Evolutionary conservation across 192 early-diverging fungal genomes (phyloP), one percentile per base, ranked within the genome.

Genomic region (Umbelopsis ramanniana): DNA sequence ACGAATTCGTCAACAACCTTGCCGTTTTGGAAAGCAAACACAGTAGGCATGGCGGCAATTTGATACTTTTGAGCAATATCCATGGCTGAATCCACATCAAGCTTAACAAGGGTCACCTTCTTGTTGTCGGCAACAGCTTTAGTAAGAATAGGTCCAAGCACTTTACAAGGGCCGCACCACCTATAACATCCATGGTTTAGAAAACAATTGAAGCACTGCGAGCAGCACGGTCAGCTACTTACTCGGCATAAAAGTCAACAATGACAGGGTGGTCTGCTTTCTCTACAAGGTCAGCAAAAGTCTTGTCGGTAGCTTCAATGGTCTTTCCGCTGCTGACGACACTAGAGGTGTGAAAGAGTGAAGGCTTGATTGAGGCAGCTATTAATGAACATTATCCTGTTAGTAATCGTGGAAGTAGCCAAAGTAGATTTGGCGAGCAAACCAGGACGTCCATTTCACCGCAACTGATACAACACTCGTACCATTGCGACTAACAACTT

Each of bases 111-210:
- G 10, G 89, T 86, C 0, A 91, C 87, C 46, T 87, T 85, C n/a
- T 85, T 87, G 48, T 91, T 82, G 21, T 81, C 82, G 14, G 79
- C 74, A 19, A 95, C 92, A 7, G 84, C 83, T 47, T 89, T 86
- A 9, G 85, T 76, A 23, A 96, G 78, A 23, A 90, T 74, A 21
- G 94, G 94, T 9, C 86, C 89, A 8, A 96, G 78, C 76, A 92
- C 79, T 46, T 87, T 88, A 82, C 95, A 96, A 17, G 94, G 94
- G 54, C 89, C 86, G 76, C 94, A 95, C 95, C 95, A 96, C 40
- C 90, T 89, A 19, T 37, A 2, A 5, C n/a, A 60, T 35, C 26
- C 0, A 50, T 14, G 24, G 22, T 21, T 46, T 24, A 57, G 53
- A 72, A 43, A 77, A 78, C 21, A 2, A 52, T 12, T 40, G 2